These are phyloP conservation scores for Cinnamomum micranthum DNA, from an alignment of 164 flowering plant species.

Conservation along the genomic window DNA sequence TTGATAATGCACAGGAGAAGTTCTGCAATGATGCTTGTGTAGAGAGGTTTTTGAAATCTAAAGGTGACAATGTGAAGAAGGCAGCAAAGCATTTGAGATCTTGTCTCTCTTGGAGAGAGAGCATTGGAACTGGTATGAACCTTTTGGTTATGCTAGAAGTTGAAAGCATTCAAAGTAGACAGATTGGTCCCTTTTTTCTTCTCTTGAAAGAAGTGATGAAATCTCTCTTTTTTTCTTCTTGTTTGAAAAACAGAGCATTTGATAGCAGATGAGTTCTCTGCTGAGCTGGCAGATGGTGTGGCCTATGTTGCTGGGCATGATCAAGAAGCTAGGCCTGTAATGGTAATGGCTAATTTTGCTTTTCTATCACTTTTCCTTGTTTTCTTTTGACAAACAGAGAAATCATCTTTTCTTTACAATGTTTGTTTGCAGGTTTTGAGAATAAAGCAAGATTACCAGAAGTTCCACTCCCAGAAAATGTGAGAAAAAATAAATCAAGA, in stretches of 20 bases:
- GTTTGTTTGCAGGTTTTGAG: conserved; percentile 64
- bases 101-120: conserved; percentile 90
- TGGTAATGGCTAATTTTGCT: conserved; percentile 41
- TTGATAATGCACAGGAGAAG: conserved; percentile 60
- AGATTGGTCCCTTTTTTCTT: conserved; percentile 6
- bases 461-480: conserved; percentile 87
- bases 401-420: neutral
- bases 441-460: conserved; percentile 93
- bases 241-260: conserved; percentile 52
- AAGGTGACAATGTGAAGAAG: conserved; percentile 87
- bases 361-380: neutral
- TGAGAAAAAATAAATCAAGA: conserved; percentile 29
- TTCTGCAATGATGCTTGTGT: conserved; percentile 79
- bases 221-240: conserved; percentile 11
- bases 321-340: conserved; percentile 74
- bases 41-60: conserved; percentile 72
- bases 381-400: neutral
- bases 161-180: no score
- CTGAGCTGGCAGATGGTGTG: conserved; percentile 87
- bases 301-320: conserved; percentile 93
- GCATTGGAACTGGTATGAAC: conserved; percentile 65
- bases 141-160: no score
- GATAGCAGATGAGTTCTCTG: conserved; percentile 93
- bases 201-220: conserved; percentile 7
- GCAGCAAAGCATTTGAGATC: conserved; percentile 79